Percentiles rank a stretch among this genome's conserved stretches.
phyloP scores from a whole-genome alignment of 495 filamentous ascomycete genomes.

The Beverwykella pulmonaria region DNA sequence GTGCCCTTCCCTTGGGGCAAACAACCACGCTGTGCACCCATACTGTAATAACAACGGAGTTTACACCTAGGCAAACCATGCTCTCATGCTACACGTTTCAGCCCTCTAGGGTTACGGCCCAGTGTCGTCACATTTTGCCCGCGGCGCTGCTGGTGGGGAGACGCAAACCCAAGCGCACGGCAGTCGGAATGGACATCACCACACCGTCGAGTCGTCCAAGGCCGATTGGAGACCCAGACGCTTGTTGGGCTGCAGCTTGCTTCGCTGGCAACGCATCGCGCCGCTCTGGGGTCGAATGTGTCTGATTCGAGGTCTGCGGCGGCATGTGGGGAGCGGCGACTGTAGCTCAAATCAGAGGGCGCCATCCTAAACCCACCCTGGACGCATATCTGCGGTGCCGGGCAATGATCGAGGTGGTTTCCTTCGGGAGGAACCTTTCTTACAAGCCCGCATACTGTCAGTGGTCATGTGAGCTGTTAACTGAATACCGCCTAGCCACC shows the following conservation, averaged over 20 bases:
- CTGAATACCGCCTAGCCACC: constrained; percentile 3
- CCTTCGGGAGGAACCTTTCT: constrained; percentile 31
- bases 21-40: background rate
- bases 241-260: constrained; percentile 25
- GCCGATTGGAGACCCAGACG: constrained; percentile 24
- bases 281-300: constrained; percentile 9
- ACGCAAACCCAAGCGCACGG: constrained; percentile 19
- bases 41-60: constrained; percentile 6
- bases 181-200: constrained; percentile 7
- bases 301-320: background rate
- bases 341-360: constrained; percentile 25
- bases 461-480: constrained; percentile 25
- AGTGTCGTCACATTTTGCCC: constrained; percentile 27
- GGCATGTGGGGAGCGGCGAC: constrained; percentile 30
- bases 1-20: background rate
- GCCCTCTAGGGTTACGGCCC: constrained; percentile 25
- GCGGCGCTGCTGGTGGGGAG: constrained; percentile 21
- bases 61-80: constrained; percentile 15
- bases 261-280: constrained; percentile 36
- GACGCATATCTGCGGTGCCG: constrained; percentile 8
- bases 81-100: constrained; percentile 31
- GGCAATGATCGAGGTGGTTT: constrained; percentile 34
- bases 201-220: constrained; percentile 3
- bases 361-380: constrained; percentile 1
- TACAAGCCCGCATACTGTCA: constrained; percentile 10